Base-by-base conservation (phyloP, 768 basidiomycete species). In the Hypholoma sublateritium region DNA sequence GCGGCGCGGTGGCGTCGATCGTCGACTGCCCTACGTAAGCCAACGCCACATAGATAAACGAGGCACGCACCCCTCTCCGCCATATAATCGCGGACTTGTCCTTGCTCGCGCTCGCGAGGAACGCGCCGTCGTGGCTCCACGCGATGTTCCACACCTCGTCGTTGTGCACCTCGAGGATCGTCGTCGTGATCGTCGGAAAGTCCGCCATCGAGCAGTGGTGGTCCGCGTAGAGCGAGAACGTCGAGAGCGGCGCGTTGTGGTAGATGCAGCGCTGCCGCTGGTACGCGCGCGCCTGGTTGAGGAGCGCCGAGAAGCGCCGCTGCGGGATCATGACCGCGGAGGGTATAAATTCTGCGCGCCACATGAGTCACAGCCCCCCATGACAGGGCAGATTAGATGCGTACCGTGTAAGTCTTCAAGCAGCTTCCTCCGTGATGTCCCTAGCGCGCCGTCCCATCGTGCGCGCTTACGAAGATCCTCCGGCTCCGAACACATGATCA, bases 101-200 rank as follows among this genome's bases (percentile, higher is more conserved):
- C 70, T 84, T 91, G 55, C 95, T 89, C 36, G 89, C 91, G 61
- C 87, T 95, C 28, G 95, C 97, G 49, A 99, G 77, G 64, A 81
- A 87, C 48, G 73, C 71, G 2, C 97, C 97, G 68, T 88, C 87
- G 64, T 91, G 92, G 71, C 94, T 96, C 95, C 95, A 99, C 68
- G 89, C 89, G 57, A 98, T 72, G 67, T 90, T 87, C 95, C 96
- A 98, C 42, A 99, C 95, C 69, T 99, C 94, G 67, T 98, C 93
- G 11, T 78, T 81, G 71, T 98, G 96, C 28, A 88, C 91, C 44
- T 87, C 83, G 57, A 98, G 75, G 50, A 95, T 87, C 22, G 89
- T 88, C 3, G 93, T 95, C 12, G 91, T 95, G 22, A 88, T 77
- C 44, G 84, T 82, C 6, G 97, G 97, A 74, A 99, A 98, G 39